Evolutionary conservation across 2,329 filamentous ascomycete genomes (phyloP).

Genomic region (Lachnellula arida): DNA sequence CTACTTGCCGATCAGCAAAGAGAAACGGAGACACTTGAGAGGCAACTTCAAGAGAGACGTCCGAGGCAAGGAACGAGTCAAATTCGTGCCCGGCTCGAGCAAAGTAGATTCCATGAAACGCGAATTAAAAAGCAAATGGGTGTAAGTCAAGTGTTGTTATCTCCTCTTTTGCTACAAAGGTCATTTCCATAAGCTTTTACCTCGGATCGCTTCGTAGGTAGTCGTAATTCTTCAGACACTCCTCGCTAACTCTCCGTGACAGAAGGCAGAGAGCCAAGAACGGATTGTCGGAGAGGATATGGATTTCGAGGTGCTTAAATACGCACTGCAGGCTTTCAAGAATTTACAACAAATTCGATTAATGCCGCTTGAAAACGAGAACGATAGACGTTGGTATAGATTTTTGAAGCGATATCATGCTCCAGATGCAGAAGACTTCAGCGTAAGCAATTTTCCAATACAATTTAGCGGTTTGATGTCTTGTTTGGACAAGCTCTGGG

Average conservation of each 20-base stretch:
- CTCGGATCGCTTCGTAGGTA: not conserved
- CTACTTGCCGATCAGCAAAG: slow-evolving; percentile 7
- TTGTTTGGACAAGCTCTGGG: too few relatives aligned
- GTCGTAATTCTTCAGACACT: not conserved
- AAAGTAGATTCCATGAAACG: not conserved
- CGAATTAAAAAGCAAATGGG: not conserved
- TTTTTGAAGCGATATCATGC: slow-evolving; percentile 46
- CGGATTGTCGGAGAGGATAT: slow-evolving; percentile 18
- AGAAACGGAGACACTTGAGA: slow-evolving; percentile 1
- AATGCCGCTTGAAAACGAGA: slow-evolving; percentile 54
- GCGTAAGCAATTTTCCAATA: slow-evolving; percentile 19
- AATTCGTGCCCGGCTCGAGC: not conserved
- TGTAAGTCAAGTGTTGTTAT: not conserved
- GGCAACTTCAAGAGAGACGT: slow-evolving; percentile 6
- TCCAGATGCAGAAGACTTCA: slow-evolving; percentile 37
- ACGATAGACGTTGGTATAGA: slow-evolving; percentile 49
- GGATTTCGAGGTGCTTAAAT: slow-evolving; percentile 19
- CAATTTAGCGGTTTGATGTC: too few relatives aligned
- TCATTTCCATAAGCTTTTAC: too few relatives aligned
- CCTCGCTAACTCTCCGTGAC: slow-evolving; percentile 3
- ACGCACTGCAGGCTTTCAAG: slow-evolving; percentile 43
- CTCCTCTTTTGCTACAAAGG: not conserved
- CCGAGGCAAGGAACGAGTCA: not conserved
- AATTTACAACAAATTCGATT: slow-evolving; percentile 61
- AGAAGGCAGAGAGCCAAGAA: slow-evolving; percentile 23